Percentiles rank a stretch among this genome's conserved stretches.
phyloP scores from a whole-genome alignment of 768 basidiomycete genomes.

The Butyriboletus loyo region DNA sequence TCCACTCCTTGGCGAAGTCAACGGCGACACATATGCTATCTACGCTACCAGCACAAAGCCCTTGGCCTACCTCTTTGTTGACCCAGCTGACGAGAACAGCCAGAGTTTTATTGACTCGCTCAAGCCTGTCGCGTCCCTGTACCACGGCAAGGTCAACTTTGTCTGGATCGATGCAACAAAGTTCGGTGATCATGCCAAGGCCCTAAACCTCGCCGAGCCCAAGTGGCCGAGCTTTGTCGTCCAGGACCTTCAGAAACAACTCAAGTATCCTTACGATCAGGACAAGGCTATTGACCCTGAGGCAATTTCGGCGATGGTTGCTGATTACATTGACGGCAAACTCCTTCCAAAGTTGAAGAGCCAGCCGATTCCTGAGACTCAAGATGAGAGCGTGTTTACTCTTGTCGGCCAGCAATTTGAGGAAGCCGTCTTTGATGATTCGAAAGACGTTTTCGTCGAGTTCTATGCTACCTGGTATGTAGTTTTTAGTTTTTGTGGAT shows the following conservation, averaged over 20 bases:
- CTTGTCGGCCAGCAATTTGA: conserved; percentile 92
- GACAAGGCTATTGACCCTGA: conserved; percentile 55
- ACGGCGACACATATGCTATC: conserved; percentile 84
- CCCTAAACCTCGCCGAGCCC: conserved; percentile 79
- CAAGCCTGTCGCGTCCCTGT: conserved; percentile 73
- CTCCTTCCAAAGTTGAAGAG: conserved; percentile 86
- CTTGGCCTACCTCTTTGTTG: conserved; percentile 92
- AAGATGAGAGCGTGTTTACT: conserved; percentile 78
- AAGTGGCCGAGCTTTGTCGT: conserved; percentile 95
- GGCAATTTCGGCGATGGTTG: conserved; percentile 56
- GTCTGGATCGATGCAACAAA: conserved; percentile 97
- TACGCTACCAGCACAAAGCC: conserved; percentile 85
- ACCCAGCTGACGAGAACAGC: conserved; percentile 66
- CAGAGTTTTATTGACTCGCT: conserved; percentile 64
- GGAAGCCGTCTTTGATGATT: conserved; percentile 76
- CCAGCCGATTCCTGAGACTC: conserved; percentile 77
- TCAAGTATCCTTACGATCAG: conserved; percentile 88
- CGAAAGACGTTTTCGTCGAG: conserved; percentile 94
- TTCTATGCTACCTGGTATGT: conserved; percentile 95
- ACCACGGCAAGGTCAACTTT: conserved; percentile 90
- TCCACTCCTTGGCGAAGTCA: conserved; percentile 89
- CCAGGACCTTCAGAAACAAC: conserved; percentile 78
- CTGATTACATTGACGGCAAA: conserved; percentile 65
- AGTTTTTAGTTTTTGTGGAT: conserved; percentile 1
- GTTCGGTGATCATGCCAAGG: conserved; percentile 94